Evolutionary conservation across 768 basidiomycete genomes (phyloP).

Genomic region (Termitomyces titanicus): DNA sequence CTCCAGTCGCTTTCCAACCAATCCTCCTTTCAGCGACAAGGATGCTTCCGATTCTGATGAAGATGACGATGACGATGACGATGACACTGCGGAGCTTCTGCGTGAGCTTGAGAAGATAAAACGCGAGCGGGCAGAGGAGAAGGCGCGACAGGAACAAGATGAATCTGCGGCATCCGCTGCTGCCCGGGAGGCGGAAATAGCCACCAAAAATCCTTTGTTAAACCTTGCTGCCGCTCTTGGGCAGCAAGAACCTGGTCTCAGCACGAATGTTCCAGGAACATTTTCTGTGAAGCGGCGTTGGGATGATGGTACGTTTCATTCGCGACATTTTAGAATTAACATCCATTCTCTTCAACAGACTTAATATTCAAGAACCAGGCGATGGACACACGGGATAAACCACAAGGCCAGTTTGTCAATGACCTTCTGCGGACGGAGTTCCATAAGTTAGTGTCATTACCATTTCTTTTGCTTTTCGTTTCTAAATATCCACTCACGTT

Average conservation of each 20-base stretch:
- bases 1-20: background rate
- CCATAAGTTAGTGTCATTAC: conserved; percentile 63
- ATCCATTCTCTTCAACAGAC: background rate
- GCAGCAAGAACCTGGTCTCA: conserved; percentile 63
- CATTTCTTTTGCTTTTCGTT: background rate
- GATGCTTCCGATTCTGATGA: conserved; percentile 45
- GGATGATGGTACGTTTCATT: conserved; percentile 75
- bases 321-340: background rate
- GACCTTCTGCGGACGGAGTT: conserved; percentile 93
- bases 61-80: conserved; percentile 73
- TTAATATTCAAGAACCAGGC: conserved; percentile 97
- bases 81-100: conserved; percentile 90
- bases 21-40: conserved; percentile 37
- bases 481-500: background rate
- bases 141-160: conserved; percentile 76
- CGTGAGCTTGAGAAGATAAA: conserved; percentile 99
- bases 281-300: conserved; percentile 92
- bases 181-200: conserved; percentile 77
- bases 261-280: conserved; percentile 72
- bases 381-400: conserved; percentile 57
- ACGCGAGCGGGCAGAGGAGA: conserved; percentile 92
- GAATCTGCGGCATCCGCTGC: conserved; percentile 58
- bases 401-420: conserved; percentile 85
- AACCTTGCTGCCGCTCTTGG: conserved; percentile 91
- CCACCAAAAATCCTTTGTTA: conserved; percentile 81